Base-by-base conservation (phyloP, 257 asterid genomes). In the Solanum chmielewskii region DNA sequence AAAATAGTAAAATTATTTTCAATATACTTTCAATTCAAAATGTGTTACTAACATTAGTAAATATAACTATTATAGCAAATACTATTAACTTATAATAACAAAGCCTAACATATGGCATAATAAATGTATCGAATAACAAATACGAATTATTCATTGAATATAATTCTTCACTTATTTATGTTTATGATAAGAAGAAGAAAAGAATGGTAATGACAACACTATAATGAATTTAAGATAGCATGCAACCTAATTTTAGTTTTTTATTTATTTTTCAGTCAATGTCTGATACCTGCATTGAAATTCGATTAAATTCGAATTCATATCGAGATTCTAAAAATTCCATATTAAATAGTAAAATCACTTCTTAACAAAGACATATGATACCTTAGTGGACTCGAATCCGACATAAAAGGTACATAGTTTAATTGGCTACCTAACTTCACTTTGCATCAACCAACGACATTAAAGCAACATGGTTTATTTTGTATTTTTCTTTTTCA, bases 311-410 rank as follows among this genome's bases (percentile, higher is more conserved):
- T 56, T 0, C 0, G 3, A 56, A 56, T 56, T 56, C 11, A 56
- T n/a, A 56, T 2, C 9, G 20, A 56, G 7, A 18, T 56, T 56
- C 0, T 7, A 1, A 20, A 56, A 56, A 0, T 56, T 4, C 0
- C 3, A 56, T 16, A 56, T 18, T 18, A 0, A 0, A 18, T 0
- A 10, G 2, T 3, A 56, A 56, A 56, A 2, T 35, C 4, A 2
- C 23, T 56, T n/a, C n/a, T 18, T 56, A 56, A 56, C 11, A 18
- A 56, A 56, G 9, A 2, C 1, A 56, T 56, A 3, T 4, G 7
- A 20, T 56, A 7, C 20, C 25, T 11, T 1, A 56, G n/a, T 20
- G 25, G 25, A 56, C 64, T 56, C 25, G 11, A 18, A 56, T 16
- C 64, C 64, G 2, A 56, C 5, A 20, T 56, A 20, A 56, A 56